Evolutionary conservation across 768 basidiomycete genomes (phyloP).

Genomic region (Leccinum rimulosum): DNA sequence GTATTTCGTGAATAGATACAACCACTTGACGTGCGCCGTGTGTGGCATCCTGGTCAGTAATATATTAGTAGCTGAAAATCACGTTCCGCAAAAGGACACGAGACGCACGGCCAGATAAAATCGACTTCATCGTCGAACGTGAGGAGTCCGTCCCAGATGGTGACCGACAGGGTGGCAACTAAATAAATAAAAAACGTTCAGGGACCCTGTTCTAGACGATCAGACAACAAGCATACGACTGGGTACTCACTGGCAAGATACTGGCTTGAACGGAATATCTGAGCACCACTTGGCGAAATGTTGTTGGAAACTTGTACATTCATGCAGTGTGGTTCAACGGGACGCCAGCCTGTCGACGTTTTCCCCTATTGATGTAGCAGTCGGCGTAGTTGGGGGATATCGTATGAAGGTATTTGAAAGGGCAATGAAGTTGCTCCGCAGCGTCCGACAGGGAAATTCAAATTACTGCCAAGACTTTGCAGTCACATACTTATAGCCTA

Average conservation of each 20-base stretch:
- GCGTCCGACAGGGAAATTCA: neutral
- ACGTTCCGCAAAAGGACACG: neutral
- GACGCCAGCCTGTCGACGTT: neutral
- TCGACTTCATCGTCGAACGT: conserved; percentile 17
- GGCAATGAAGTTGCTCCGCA: too few relatives aligned
- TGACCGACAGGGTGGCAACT: conserved; percentile 14
- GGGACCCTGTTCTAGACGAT: neutral
- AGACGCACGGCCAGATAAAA: conserved; percentile 27
- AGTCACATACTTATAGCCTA: too few relatives aligned
- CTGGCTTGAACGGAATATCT: conserved; percentile 1
- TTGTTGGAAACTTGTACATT: neutral
- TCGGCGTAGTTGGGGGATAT: neutral
- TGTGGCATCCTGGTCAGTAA: conserved; percentile 13
- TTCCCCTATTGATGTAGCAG: neutral
- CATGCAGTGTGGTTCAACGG: conserved; percentile 4
- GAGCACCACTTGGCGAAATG: neutral
- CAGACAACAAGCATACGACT: neutral
- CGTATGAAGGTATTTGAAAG: neutral
- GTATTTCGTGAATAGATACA: conserved; percentile 28
- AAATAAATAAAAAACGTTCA: neutral
- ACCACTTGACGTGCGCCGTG: conserved; percentile 22
- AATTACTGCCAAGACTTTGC: neutral
- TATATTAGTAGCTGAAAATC: neutral
- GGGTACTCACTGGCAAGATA: conserved; percentile 10
- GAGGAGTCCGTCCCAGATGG: conserved; percentile 22